Evolutionary conservation across 2,329 filamentous ascomycete genomes (phyloP), one percentile per base, ranked within the genome.

Genomic region (Trichophyton verrucosum): DNA sequence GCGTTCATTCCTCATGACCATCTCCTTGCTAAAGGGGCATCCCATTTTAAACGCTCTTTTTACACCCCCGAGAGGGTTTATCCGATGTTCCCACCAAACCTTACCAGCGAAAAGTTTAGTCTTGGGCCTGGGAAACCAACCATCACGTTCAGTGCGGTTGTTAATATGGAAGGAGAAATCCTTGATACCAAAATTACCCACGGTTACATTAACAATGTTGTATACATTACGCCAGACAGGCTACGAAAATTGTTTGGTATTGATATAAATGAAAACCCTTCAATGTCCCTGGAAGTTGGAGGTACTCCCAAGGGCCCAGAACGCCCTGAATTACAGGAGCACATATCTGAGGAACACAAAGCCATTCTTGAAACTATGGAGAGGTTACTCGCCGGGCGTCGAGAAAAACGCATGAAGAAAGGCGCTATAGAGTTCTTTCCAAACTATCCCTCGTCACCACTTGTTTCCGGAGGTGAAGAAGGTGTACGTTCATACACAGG

Each of bases 131-230:
- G 80, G 49, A 76, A 81, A n/a, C 82, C 83, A 1, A 79, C 79
- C 13, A 70, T 86, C 36, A 86, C 84, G 0, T 82, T 86, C 67
- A 85, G 82, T 66, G 80, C 81, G 6, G 79, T 78, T 61, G 68
- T 86, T 46, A 76, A 82, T 63, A 64, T 68, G 1, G 65, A 76
- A 20, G 84, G 82, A 8, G 73, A 79, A 3, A 75, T 82, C 2
- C 65, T 84, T 1, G 82, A 85, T 36, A 77, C 74, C 6, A 78
- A 80, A 51, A 75, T 86, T 20, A 72, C 73, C 38, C 76, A 80
- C 36, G 83, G 83, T 1, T 77, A 72, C 8, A 71, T 83, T 20
- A 75, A 75, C 4, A 84, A 85, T 56, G 78, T 85, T 1, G 70
- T 81, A 17, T 76, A 74, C 27, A 65, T 85, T 13, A 82, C 81